Evolutionary conservation across 306 rosid species (phyloP).

Genomic region (Lithocarpus polystachyus): DNA sequence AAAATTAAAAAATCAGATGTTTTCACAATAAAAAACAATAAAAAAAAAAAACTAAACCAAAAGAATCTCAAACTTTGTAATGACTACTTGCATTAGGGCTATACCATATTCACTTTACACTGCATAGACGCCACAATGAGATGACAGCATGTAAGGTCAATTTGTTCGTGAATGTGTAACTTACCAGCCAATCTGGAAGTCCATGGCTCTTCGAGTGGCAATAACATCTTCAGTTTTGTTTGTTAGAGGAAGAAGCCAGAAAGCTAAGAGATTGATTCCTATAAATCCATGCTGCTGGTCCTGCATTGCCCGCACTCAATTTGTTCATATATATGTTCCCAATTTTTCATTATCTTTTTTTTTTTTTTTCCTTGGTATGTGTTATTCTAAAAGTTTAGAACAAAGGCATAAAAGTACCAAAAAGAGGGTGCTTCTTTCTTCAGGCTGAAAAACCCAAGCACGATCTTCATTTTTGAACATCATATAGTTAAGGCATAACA

Average conservation of each 20-base stretch:
- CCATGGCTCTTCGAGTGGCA: constrained; percentile 43
- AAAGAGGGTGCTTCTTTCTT: too few relatives aligned
- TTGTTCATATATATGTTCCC: too few relatives aligned
- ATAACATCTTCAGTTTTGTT: constrained; percentile 35
- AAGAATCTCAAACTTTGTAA: not conserved
- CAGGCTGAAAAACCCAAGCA: too few relatives aligned
- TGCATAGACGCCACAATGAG: not conserved
- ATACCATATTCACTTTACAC: not conserved
- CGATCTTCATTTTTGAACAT: too few relatives aligned
- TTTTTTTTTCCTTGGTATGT: too few relatives aligned
- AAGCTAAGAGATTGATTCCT: constrained; percentile 44
- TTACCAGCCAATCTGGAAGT: constrained; percentile 52
- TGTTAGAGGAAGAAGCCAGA: constrained; percentile 37
- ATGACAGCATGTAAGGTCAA: not conserved
- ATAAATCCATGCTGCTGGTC: constrained; percentile 56
- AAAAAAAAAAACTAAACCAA: too few relatives aligned
- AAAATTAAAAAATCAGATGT: not conserved
- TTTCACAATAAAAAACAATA: not conserved
- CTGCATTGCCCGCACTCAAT: constrained; percentile 28
- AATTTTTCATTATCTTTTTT: too few relatives aligned
- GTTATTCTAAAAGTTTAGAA: too few relatives aligned
- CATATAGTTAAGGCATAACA: too few relatives aligned
- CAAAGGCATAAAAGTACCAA: too few relatives aligned
- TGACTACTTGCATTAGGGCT: not conserved
- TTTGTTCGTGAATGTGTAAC: constrained; percentile 15